Base-by-base conservation (phyloP, 352 stramenopile genomes). In the Phytophthora crassamura region DNA sequence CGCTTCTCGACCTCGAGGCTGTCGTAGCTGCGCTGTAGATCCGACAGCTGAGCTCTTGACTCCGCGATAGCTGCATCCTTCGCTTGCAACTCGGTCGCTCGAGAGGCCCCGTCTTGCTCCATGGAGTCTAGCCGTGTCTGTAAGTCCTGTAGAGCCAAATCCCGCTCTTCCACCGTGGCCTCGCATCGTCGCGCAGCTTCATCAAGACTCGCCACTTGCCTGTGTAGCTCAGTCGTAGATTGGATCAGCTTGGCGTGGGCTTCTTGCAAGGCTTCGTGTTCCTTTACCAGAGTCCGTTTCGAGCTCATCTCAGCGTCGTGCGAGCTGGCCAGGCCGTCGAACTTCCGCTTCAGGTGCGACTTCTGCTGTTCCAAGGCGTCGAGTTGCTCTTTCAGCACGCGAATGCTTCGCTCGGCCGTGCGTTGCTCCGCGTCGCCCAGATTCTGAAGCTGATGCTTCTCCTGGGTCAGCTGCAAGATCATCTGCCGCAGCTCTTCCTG, bases 361-460 rank as follows among this genome's bases (percentile, higher is more conserved):
- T 68, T 70, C 20, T 77, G 65, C 30, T 80, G 54, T 30, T 82
- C 56, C 0, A 86, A 32, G 0, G 49, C 62, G 28, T 66, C 38
- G 6, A 89, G 33, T 7, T 89, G 73, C 36, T 71, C 59, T 59
- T 72, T 68, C 28, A 88, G 36, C 9, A 73, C 42, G 3, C 56
- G 61, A 7, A 84, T 59, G 8, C 56, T 73, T 20, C 60, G 69
- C 8, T 77, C 69, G 0, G 56, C 58, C 4, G 64, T 75, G 3
- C 76, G 71, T 41, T 80, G 67, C 30, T 82, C 67, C 12, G 64
- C 68, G 22, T 89, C 76, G 11, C 45, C 41, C 30, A 69, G 45
- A 30, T 77, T 73, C 59, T 89, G 80, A 0, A 87, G 51, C 33
- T 74, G 59, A 6, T 81, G 72, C 45, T 91, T 91, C n/a, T 86